Evolutionary conservation across 1,139 yeast genomes (phyloP).

Genomic region (Taphrina sp.): DNA sequence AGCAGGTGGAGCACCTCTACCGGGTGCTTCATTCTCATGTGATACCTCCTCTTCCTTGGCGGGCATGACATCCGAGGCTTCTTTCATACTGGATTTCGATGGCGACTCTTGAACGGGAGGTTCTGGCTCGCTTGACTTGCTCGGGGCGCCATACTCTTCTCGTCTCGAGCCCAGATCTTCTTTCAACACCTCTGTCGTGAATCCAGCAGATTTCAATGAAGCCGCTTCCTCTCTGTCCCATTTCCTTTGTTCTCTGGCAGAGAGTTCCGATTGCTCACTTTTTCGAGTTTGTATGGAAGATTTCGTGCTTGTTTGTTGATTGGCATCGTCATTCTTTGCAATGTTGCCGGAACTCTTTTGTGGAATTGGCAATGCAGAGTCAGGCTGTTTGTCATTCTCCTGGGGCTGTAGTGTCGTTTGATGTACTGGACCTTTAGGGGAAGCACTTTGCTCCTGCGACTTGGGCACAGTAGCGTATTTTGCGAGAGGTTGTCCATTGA

Average conservation of each 20-base stretch:
- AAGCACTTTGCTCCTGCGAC: background rate
- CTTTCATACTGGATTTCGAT: background rate
- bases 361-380: background rate
- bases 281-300: background rate
- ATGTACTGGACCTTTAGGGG: too few species aligned
- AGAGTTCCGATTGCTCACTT: background rate
- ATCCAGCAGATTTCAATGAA: background rate
- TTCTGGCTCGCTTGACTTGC: background rate
- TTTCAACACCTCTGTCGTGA: conserved; percentile 9
- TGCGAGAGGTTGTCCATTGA: conserved; percentile 5
- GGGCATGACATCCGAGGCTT: background rate
- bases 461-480: background rate
- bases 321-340: too few species aligned
- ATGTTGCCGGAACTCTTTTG: background rate
- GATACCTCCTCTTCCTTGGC: background rate
- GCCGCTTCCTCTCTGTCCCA: conserved; percentile 15
- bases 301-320: background rate
- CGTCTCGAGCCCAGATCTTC: conserved; percentile 23
- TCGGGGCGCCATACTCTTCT: conserved; percentile 23
- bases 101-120: background rate
- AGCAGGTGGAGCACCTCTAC: conserved; percentile 19
- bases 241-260: conserved; percentile 17
- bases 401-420: background rate
- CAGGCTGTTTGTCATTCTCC: background rate
- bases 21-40: background rate